phyloP scores from a whole-genome alignment of 768 basidiomycete species.

The Clavaria fumosa region DNA sequence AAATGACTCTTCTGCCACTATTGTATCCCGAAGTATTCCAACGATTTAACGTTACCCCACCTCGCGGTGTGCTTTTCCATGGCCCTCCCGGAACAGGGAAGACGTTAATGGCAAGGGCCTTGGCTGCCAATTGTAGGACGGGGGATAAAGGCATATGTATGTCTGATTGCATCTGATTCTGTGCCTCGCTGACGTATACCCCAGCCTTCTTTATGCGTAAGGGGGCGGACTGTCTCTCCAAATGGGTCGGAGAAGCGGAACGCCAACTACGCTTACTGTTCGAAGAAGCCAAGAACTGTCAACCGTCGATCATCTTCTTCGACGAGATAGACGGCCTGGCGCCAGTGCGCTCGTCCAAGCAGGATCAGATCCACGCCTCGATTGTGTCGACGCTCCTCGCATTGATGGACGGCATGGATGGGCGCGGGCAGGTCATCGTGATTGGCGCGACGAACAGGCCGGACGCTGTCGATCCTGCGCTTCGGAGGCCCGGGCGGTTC shows the following conservation, averaged over 20 bases:
- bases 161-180: no score
- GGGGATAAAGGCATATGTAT: slow-evolving; percentile 81
- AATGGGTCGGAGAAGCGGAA: slow-evolving; percentile 99
- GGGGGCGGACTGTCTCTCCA: slow-evolving; percentile 92
- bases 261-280: slow-evolving; percentile 88
- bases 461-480: slow-evolving; percentile 93
- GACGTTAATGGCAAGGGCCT: slow-evolving; percentile 83
- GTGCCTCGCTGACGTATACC: no score
- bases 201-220: slow-evolving; percentile 99
- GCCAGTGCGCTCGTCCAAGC: slow-evolving; percentile 94
- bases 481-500: slow-evolving; percentile 87
- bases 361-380: slow-evolving; percentile 97
- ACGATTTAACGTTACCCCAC: slow-evolving; percentile 85
- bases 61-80: slow-evolving; percentile 92
- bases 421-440: slow-evolving; percentile 90
- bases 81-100: slow-evolving; percentile 99
- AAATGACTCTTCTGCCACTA: slow-evolving; percentile 93
- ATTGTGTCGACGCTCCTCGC: slow-evolving; percentile 93
- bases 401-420: slow-evolving; percentile 99
- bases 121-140: slow-evolving; percentile 83
- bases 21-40: slow-evolving; percentile 96
- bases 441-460: slow-evolving; percentile 97
- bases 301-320: slow-evolving; percentile 97
- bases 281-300: slow-evolving; percentile 84
- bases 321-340: slow-evolving; percentile 99